Percentiles rank a stretch among this genome's conserved stretches.
These are phyloP conservation scores for Pyrenophora teres DNA, from an alignment of 2,329 filamentous ascomycete genomes.

Conservation along the genomic window DNA sequence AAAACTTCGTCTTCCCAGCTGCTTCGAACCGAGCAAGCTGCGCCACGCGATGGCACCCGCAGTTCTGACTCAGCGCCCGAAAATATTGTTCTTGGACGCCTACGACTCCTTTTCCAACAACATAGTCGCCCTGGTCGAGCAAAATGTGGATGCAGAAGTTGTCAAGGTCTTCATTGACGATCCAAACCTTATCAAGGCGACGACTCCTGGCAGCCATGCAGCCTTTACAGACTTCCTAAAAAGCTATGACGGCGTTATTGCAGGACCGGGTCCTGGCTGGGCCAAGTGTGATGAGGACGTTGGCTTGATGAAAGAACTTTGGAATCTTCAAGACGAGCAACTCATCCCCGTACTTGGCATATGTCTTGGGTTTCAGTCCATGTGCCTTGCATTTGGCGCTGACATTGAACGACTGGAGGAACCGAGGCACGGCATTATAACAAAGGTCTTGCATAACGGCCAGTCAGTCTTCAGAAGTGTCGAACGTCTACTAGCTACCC, in stretches of 20 bases:
- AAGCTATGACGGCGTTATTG: constrained; percentile 81
- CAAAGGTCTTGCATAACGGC: constrained; percentile 64
- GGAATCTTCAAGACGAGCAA: constrained; percentile 65
- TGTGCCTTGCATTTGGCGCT: constrained; percentile 71
- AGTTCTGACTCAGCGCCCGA: constrained; percentile 33
- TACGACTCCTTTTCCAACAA: constrained; percentile 98
- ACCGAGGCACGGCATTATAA: constrained; percentile 82
- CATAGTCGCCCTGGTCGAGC: constrained; percentile 80
- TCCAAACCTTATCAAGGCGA: constrained; percentile 6
- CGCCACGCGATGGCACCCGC: constrained; percentile 35
- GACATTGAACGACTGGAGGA: constrained; percentile 68
- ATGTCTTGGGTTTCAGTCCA: constrained; percentile 85
- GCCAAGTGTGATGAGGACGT: constrained; percentile 75
- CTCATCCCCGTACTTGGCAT: constrained; percentile 82
- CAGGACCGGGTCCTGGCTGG: constrained; percentile 87
- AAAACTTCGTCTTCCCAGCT: neutral
- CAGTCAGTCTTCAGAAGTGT: constrained; percentile 70
- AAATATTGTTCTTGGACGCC: constrained; percentile 88
- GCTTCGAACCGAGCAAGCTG: neutral
- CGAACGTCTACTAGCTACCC: constrained; percentile 67
- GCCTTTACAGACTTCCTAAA: constrained; percentile 54
- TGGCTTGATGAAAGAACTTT: constrained; percentile 78
- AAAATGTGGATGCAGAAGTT: constrained; percentile 69
- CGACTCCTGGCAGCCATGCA: constrained; percentile 15
- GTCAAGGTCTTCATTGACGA: constrained; percentile 72